phyloP scores from a whole-genome alignment of 1,284 basidiomycete species.

The Violaceomyces palustris region DNA sequence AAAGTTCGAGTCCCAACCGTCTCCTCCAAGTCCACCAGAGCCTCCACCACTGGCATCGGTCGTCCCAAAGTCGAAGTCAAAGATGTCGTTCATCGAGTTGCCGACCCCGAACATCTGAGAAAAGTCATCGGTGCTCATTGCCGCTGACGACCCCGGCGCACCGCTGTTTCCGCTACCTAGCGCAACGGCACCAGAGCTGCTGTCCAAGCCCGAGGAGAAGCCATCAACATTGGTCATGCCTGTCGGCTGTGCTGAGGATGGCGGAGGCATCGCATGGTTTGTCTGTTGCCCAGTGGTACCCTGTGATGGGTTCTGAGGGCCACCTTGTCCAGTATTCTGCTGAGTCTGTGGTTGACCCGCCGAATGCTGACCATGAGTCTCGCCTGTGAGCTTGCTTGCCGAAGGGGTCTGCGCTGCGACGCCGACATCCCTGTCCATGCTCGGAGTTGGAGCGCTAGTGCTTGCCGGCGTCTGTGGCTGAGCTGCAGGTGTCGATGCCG shows the following conservation, averaged over 20 bases:
- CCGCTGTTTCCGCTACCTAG: background rate
- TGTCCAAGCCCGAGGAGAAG: slow-evolving; percentile 1
- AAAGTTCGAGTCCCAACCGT: slow-evolving; percentile 35
- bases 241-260: too few relatives aligned
- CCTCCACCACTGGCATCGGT: slow-evolving; percentile 16
- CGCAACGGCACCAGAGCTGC: slow-evolving; percentile 2
- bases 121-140: slow-evolving; percentile 41
- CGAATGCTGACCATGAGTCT: slow-evolving; percentile 5
- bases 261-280: too few relatives aligned
- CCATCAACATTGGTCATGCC: slow-evolving; percentile 11
- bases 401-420: slow-evolving; percentile 8
- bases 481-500: slow-evolving; percentile 23
- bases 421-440: too few relatives aligned
- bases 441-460: slow-evolving; percentile 26
- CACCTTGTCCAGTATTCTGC: too few relatives aligned
- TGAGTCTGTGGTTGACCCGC: too few relatives aligned
- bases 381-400: slow-evolving; percentile 5
- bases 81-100: slow-evolving; percentile 44
- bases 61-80: slow-evolving; percentile 45
- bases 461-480: slow-evolving; percentile 33
- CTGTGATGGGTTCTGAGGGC: too few relatives aligned
- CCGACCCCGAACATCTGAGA: slow-evolving; percentile 41
- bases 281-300: too few relatives aligned
- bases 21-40: slow-evolving; percentile 13
- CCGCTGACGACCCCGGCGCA: slow-evolving; percentile 4